These are phyloP conservation scores for Quercus lobata DNA, from an alignment of 331 rosid species.

Conservation along the genomic window DNA sequence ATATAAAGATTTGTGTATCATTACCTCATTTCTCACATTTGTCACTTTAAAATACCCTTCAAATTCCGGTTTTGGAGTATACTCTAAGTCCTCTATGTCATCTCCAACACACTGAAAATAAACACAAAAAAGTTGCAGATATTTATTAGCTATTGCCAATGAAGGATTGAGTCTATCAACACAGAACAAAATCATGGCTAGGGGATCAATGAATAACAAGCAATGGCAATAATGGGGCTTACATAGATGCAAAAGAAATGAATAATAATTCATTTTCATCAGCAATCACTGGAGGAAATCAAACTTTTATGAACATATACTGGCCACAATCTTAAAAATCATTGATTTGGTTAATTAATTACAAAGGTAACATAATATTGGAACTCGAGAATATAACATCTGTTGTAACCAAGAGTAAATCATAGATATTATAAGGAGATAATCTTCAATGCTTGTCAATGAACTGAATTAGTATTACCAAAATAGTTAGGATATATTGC, in stretches of 20 bases:
- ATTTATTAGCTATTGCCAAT: slow-evolving; percentile 7
- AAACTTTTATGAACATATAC: not conserved
- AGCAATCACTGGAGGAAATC: not conserved
- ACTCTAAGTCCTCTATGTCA: slow-evolving; percentile 86
- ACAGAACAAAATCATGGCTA: slow-evolving; percentile 5
- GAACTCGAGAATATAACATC: not conserved
- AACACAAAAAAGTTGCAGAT: slow-evolving; percentile 11
- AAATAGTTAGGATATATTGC: not conserved
- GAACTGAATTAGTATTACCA: not conserved
- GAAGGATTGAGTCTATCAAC: slow-evolving; percentile 1
- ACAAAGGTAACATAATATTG: not conserved
- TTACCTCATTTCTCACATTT: slow-evolving; percentile 78
- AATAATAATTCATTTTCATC: not conserved
- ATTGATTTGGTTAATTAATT: not conserved
- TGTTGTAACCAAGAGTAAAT: not conserved
- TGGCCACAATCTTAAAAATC: not conserved
- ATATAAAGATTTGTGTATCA: not conserved
- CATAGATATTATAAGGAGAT: not conserved
- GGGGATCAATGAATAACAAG: slow-evolving; percentile 11
- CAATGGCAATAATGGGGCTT: not conserved
- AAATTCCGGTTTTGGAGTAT: slow-evolving; percentile 94
- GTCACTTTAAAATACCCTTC: slow-evolving; percentile 88
- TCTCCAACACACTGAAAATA: slow-evolving; percentile 89
- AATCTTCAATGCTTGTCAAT: not conserved
- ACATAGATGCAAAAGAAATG: not conserved